phyloP scores from a whole-genome alignment of 2,329 filamentous ascomycete species.

The Blumeria graminis region DNA sequence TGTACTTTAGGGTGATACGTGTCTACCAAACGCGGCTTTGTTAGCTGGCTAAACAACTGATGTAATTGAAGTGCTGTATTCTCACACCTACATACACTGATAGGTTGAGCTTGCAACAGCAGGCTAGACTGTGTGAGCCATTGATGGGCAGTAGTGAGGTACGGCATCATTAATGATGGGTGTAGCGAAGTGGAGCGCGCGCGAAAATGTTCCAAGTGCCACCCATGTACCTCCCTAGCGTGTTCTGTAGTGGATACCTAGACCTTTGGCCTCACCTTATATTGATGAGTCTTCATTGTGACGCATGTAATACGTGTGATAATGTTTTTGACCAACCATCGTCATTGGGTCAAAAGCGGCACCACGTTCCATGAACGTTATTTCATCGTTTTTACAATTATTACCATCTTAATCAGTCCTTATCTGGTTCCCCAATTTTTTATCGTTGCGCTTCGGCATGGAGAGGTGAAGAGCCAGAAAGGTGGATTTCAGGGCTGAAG shows the following conservation, averaged over 20 bases:
- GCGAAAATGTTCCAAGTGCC: slow-evolving; percentile 41
- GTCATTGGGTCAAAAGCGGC: too few relatives aligned
- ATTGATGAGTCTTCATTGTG: too few relatives aligned
- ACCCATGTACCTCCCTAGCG: slow-evolving; percentile 42
- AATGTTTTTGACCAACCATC: too few relatives aligned
- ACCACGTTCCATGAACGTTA: too few relatives aligned
- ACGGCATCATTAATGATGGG: slow-evolving; percentile 36
- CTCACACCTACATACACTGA: slow-evolving; percentile 33
- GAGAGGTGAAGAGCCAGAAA: too few relatives aligned
- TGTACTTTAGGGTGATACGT: background rate
- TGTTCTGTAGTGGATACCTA: slow-evolving; percentile 36
- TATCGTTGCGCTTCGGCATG: too few relatives aligned
- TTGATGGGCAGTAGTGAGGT: slow-evolving; percentile 60
- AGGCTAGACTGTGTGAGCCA: slow-evolving; percentile 77
- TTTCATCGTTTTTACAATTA: too few relatives aligned
- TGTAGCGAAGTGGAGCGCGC: slow-evolving; percentile 23
- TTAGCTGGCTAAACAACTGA: background rate
- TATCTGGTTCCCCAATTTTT: too few relatives aligned
- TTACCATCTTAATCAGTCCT: too few relatives aligned
- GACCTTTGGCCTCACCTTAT: slow-evolving; percentile 16
- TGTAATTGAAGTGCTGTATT: background rate
- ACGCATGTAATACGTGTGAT: too few relatives aligned
- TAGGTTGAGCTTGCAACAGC: slow-evolving; percentile 66
- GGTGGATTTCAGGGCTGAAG: too few relatives aligned
- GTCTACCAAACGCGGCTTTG: background rate